These are phyloP conservation scores for Colletotrichum sp. DNA, from an alignment of 2,329 filamentous ascomycete species.

Conservation along the genomic window DNA sequence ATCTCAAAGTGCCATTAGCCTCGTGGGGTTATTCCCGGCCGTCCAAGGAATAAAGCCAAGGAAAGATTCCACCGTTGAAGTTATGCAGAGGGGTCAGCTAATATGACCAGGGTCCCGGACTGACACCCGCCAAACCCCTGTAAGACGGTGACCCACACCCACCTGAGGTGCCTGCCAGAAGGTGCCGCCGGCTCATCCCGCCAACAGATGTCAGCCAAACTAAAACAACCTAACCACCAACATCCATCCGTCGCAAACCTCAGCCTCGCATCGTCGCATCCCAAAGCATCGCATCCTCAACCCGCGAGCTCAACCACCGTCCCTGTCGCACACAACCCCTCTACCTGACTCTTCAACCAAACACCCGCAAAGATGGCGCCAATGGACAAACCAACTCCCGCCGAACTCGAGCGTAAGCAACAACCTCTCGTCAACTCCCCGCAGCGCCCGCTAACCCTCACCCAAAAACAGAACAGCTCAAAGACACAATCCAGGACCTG, in stretches of 20 bases:
- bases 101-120: neutral
- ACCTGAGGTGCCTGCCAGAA: neutral
- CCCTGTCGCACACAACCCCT: too few species aligned
- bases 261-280: conserved; percentile 6
- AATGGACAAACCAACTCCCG: conserved; percentile 41
- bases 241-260: neutral
- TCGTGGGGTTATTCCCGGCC: neutral
- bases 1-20: neutral
- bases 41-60: neutral
- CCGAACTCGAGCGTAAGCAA: conserved; percentile 42
- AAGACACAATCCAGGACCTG: conserved; percentile 67
- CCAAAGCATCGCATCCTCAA: neutral
- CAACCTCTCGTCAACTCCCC: neutral
- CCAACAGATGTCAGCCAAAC: neutral
- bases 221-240: neutral
- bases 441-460: neutral
- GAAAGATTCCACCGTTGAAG: neutral
- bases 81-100: conserved; percentile 1
- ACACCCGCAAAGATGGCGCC: conserved; percentile 41
- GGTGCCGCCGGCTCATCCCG: conserved; percentile 13
- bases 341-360: too few species aligned
- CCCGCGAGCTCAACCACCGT: neutral
- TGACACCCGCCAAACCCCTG: neutral
- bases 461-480: conserved; percentile 54
- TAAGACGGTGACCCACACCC: neutral